These are phyloP conservation scores for Fusarium sp. DNA, from an alignment of 2,329 filamentous ascomycete species.

Conservation along the genomic window DNA sequence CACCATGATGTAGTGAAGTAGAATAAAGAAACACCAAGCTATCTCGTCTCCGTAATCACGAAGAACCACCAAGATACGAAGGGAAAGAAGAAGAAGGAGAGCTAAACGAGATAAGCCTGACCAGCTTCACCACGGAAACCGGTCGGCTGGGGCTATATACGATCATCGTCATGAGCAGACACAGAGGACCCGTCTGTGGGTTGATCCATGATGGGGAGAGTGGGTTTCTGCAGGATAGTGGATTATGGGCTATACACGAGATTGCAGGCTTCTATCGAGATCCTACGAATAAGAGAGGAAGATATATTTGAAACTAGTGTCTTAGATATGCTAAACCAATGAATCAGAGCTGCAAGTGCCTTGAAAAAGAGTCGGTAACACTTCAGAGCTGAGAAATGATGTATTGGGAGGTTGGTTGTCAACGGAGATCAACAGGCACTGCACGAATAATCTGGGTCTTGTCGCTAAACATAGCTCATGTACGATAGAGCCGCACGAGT, in stretches of 20 bases:
- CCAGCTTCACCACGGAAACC: conserved; percentile 5
- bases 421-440: conserved; percentile 35
- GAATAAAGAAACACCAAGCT: conserved; percentile 2
- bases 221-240: conserved; percentile 33
- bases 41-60: conserved; percentile 26
- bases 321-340: not conserved
- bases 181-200: conserved; percentile 16
- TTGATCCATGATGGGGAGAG: conserved; percentile 24
- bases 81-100: not conserved
- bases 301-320: not conserved
- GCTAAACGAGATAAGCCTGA: conserved; percentile 9
- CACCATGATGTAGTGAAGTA: conserved; percentile 52
- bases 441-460: conserved; percentile 4
- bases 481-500: conserved; percentile 28
- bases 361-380: conserved; percentile 6
- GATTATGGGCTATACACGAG: conserved; percentile 11
- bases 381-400: not conserved
- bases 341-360: not conserved
- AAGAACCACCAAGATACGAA: conserved; percentile 15
- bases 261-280: conserved; percentile 2
- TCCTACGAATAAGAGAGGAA: not conserved
- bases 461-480: conserved; percentile 36
- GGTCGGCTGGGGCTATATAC: conserved; percentile 30
- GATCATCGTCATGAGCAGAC: conserved; percentile 16
- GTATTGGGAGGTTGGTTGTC: not conserved